Evolutionary conservation across 805 yeast genomes (phyloP).

Genomic region (Nakazawaea anatomiae): DNA sequence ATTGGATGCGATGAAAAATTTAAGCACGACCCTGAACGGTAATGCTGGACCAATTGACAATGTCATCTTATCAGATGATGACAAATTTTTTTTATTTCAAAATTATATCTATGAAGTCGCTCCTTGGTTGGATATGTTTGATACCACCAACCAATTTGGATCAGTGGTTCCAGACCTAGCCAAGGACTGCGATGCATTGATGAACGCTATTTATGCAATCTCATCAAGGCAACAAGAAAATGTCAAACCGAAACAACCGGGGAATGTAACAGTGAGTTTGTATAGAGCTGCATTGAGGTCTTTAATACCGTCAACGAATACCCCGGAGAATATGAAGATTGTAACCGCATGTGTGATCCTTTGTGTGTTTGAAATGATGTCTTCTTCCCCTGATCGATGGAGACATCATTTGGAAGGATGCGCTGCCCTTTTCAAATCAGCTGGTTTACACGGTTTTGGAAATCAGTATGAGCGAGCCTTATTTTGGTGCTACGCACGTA

Average conservation of each 20-base stretch:
- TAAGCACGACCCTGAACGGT: slow-evolving; percentile 17
- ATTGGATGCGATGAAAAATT: slow-evolving; percentile 14
- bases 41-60: slow-evolving; percentile 18
- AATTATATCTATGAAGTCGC: slow-evolving; percentile 18
- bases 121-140: slow-evolving; percentile 22
- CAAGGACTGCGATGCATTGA: slow-evolving; percentile 18
- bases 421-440: slow-evolving; percentile 27
- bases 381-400: slow-evolving; percentile 34
- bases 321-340: slow-evolving; percentile 18
- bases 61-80: slow-evolving; percentile 11
- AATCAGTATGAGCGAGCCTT: slow-evolving; percentile 27
- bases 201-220: slow-evolving; percentile 25
- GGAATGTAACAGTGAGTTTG: slow-evolving; percentile 22
- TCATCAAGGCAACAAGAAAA: slow-evolving; percentile 28
- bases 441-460: slow-evolving; percentile 30
- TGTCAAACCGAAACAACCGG: slow-evolving; percentile 19
- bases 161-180: slow-evolving; percentile 25
- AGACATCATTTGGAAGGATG: slow-evolving; percentile 36
- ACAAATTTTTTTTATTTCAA: slow-evolving; percentile 9
- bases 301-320: slow-evolving; percentile 28
- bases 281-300: slow-evolving; percentile 28
- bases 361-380: slow-evolving; percentile 20
- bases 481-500: slow-evolving; percentile 37
- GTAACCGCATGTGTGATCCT: slow-evolving; percentile 19
- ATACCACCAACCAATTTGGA: slow-evolving; percentile 26